These are phyloP conservation scores for Colletotrichum kahawae DNA, from an alignment of 2,329 filamentous ascomycete genomes.

Conservation along the genomic window DNA sequence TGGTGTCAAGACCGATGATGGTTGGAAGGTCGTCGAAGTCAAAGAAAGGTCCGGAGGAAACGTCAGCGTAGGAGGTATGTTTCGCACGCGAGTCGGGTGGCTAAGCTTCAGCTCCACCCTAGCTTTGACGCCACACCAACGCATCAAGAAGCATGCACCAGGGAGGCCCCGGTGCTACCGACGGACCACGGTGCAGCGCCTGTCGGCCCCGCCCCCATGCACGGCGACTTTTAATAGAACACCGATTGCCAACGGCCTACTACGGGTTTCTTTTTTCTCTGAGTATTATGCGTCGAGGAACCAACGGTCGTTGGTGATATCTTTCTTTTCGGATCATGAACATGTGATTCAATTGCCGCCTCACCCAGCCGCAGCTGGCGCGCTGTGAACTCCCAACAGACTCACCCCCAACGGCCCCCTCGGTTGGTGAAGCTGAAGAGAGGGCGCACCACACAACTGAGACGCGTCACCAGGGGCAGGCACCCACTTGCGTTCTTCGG, in stretches of 20 bases:
- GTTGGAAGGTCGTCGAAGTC: conserved; percentile 15
- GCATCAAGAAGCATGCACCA: conserved; percentile 17
- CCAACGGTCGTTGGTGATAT: neutral
- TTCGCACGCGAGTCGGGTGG: conserved; percentile 24
- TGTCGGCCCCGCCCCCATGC: conserved; percentile 7
- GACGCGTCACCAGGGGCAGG: neutral
- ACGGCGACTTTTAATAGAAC: conserved; percentile 7
- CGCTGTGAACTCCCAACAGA: neutral
- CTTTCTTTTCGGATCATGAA: neutral
- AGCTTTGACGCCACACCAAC: conserved; percentile 23
- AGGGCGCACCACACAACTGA: neutral
- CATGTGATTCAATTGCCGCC: neutral
- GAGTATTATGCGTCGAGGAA: neutral
- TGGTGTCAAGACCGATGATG: neutral
- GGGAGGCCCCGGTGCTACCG: conserved; percentile 3
- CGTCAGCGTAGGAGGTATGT: conserved; percentile 23
- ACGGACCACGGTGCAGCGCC: neutral
- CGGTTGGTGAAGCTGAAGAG: neutral
- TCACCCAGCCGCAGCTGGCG: neutral
- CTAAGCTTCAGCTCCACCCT: conserved; percentile 23
- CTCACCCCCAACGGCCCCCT: neutral
- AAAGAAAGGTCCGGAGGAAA: conserved; percentile 16
- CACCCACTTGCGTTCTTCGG: neutral
- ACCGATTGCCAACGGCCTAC: neutral
- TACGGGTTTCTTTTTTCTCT: neutral